Evolutionary conservation across 495 filamentous ascomycete genomes (phyloP).

Genomic region (Trichoderma virens): DNA sequence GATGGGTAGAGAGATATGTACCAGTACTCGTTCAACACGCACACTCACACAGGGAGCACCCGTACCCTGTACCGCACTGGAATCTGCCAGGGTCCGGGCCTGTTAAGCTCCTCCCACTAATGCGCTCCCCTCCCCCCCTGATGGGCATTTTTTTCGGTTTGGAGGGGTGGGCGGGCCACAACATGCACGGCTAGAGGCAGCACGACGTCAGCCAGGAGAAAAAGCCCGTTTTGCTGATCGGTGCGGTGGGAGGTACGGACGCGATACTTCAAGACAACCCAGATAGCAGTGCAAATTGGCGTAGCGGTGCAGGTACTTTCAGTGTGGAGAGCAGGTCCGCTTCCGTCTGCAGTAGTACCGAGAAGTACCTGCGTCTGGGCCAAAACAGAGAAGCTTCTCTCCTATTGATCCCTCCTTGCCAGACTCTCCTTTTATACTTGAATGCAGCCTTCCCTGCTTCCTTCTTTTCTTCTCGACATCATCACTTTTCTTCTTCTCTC

Average conservation of each 20-base stretch:
- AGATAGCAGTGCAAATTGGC: background rate
- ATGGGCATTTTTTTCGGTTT: background rate
- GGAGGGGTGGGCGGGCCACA: background rate
- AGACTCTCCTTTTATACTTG: background rate
- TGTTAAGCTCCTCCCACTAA: background rate
- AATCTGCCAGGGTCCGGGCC: background rate
- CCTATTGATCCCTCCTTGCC: background rate
- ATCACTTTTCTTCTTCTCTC: background rate
- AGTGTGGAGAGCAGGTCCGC: background rate
- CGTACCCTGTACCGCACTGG: too few relatives aligned
- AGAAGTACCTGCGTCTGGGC: too few relatives aligned
- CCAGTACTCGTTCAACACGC: too few relatives aligned
- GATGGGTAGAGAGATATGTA: too few relatives aligned
- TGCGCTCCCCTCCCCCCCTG: background rate
- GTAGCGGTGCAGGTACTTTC: background rate
- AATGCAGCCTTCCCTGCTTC: background rate
- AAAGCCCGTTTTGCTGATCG: background rate
- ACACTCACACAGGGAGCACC: too few relatives aligned
- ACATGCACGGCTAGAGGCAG: background rate
- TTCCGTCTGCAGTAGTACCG: background rate
- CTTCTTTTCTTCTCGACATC: background rate
- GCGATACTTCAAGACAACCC: background rate
- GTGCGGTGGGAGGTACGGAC: background rate
- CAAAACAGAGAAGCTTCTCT: background rate
- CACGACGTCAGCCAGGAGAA: constrained; percentile 8